Evolutionary conservation across 2,329 filamentous ascomycete species (phyloP), one percentile per base, ranked within the genome.

Genomic region (Myriosclerotinia curreyana): DNA sequence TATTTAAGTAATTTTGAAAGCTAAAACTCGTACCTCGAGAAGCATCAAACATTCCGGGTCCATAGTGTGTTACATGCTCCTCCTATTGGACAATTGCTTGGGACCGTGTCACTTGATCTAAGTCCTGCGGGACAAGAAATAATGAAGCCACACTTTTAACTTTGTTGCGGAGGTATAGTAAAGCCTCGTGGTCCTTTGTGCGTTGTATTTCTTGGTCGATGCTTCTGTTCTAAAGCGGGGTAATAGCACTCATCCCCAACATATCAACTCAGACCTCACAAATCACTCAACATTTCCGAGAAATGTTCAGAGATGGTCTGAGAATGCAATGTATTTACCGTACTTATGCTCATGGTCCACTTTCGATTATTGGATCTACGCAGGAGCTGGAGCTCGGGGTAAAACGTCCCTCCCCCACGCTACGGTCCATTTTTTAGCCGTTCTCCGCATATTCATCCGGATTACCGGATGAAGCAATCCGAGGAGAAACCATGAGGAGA

Each of bases 371-470:
- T 58, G 15, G 31, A 15, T 17, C 20, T 22, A 31, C 28, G 5
- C 14, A 15, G 9, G 28, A 25, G 9, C 42, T 58, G 48, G 20
- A 49, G 31, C 31, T 52, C 20, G 31, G 42, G 55, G n/a, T 36
- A 58, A 25, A 49, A 15, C 46, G 28, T 22, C 40, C 5, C 31
- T 48, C 20, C 42, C 40, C 40, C 40, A 46, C 54, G 54, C 40
- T 25, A 46, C 40, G 54, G 7, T 5, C 55, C 42, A 48, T 8
- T 28, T 25, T 56, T 36, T 48, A 46, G 28, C 48, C 20, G 12
- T 58, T 59, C 55, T 59, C 55, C 55, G 42, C 55, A 48, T 25
- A 22, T 44, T 22, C 15, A 48, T 22, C 28, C 55, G 55, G 42
- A 59, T 20, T 25, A 22, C 42, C n/a, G 42, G 55, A 58, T 48